Evolutionary conservation across 2,329 filamentous ascomycete genomes (phyloP), one percentile per base, ranked within the genome.

Genomic region (Pseudogymnoascus destructans): DNA sequence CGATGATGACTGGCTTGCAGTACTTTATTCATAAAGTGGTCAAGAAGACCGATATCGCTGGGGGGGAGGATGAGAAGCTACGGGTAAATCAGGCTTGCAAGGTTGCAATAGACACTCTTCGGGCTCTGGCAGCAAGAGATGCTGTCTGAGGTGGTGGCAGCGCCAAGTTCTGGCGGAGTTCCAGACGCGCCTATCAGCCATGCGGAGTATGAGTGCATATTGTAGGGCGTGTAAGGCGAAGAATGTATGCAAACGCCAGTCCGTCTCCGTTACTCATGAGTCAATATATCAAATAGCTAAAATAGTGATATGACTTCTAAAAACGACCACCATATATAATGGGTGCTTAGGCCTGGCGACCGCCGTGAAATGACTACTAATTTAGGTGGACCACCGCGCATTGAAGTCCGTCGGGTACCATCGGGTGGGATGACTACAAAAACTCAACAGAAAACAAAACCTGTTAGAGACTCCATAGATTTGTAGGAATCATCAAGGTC

Each of bases 21-120:
- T 95, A 85, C 70, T 93, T 95, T 67, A 67, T 97, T 57, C 81
- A 82, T 66, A 90, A 86, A 69, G 79, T 86, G 46, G 78, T 96
- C 13, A 75, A 79, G 3, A 86, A 84, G 68, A 86, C 84, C 0
- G 72, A 80, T 65, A 71, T 82, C 62, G 69, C 78, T 42, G 71
- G 73, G 11, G 72, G 73, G 5, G 78, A 76, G 64, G 72, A 72
- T 61, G 74, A 80, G 58, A 72, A 71, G 58, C 75, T 72, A 62
- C 73, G 70, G 60, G 65, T 84, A 7, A 74, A 70, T 65, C 75
- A 73, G 66, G 73, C 70, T 2, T 79, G 76, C 64, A 73, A 73
- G 61, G 67, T 71, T 60, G 77, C 74, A 1, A 69, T 73, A 58
- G 66, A 67, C 64, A 63, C 63, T 25, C 64, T 70, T 21, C 60